Evolutionary conservation across 306 rosid species (phyloP).

Genomic region (Glycyrrhiza uralensis): DNA sequence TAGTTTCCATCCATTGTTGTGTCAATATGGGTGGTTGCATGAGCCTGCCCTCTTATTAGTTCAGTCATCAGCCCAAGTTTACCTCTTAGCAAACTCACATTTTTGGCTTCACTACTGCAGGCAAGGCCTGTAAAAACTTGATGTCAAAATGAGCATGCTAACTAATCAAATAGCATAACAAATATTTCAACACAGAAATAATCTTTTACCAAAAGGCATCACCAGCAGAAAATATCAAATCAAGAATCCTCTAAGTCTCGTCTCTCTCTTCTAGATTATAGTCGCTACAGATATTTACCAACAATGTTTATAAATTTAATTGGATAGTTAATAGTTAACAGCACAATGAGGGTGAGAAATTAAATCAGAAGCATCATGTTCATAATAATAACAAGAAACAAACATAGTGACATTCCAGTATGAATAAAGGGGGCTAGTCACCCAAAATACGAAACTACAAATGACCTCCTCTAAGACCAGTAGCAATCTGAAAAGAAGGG

Average conservation of each 20-base stretch:
- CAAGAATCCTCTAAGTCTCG: neutral
- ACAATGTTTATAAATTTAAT: neutral
- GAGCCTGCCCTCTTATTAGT: constrained; percentile 7
- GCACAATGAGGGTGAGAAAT: neutral
- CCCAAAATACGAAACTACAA: no score
- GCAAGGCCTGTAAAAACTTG: neutral
- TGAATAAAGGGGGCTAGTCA: neutral
- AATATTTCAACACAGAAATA: neutral
- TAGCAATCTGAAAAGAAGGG: no score
- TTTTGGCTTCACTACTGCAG: neutral
- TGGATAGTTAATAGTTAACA: neutral
- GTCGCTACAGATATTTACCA: neutral
- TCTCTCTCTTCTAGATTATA: neutral
- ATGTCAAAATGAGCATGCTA: neutral
- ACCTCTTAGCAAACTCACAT: neutral
- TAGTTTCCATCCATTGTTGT: neutral
- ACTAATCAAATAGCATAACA: neutral
- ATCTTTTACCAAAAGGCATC: neutral
- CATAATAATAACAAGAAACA: neutral
- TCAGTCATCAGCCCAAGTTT: neutral
- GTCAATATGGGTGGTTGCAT: neutral
- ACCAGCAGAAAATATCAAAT: constrained; percentile 7
- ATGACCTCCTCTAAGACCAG: no score
- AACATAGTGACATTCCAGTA: neutral
- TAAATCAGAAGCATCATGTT: neutral